Evolutionary conservation across 2,329 filamentous ascomycete species (phyloP).

Genomic region (Cytospora mali): DNA sequence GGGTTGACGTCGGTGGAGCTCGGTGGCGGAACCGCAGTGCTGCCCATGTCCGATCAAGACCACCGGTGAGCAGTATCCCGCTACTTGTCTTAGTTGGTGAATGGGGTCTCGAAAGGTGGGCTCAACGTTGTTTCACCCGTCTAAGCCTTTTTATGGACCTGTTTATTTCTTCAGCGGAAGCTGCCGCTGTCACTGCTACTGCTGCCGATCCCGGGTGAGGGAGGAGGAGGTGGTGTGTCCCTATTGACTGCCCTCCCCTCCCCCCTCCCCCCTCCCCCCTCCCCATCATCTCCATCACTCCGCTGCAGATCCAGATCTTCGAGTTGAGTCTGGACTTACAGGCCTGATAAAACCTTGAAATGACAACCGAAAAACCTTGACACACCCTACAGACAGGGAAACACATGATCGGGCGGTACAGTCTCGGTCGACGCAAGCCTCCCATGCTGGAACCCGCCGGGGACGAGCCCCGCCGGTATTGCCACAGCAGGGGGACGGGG

Average conservation of each 20-base stretch:
- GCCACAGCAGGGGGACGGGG: neutral
- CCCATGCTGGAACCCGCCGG: neutral
- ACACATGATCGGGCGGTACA: neutral
- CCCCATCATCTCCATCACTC: neutral
- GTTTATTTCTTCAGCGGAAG: neutral
- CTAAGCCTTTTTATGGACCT: neutral
- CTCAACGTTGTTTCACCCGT: neutral
- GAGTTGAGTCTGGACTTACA: neutral
- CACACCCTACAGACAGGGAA: too few species aligned
- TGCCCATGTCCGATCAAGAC: too few species aligned
- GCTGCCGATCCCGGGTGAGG: neutral
- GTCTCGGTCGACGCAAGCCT: neutral
- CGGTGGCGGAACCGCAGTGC: neutral
- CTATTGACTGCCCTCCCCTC: neutral
- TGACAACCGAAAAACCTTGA: neutral
- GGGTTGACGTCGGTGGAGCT: neutral
- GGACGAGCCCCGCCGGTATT: neutral
- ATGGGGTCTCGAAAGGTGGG: neutral
- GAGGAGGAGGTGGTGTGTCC: neutral
- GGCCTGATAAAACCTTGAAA: neutral
- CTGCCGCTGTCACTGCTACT: neutral
- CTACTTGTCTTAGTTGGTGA: neutral
- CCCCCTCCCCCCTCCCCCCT: too few species aligned
- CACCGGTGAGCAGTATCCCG: neutral
- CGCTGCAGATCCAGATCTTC: neutral